Base-by-base conservation (phyloP, 768 basidiomycete genomes). In the Boletus reticuloceps region DNA sequence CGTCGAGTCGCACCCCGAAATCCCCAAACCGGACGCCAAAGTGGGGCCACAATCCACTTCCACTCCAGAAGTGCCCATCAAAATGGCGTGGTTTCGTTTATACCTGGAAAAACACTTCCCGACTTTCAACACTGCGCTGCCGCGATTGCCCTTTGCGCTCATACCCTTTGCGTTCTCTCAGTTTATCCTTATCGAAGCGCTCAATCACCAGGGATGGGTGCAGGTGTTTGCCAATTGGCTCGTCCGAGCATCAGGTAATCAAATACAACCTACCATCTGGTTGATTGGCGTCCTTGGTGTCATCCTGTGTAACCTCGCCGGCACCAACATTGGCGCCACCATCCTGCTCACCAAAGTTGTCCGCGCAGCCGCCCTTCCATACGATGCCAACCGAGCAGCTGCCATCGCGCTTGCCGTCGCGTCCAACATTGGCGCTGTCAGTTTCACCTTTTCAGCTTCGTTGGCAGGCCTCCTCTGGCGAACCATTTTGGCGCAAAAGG, bases 161-260 rank as follows among this genome's bases (percentile, higher is more conserved):
- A 75, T 97, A n/a, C 94, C 93, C 1, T 98, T 98, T 65, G 91
- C 94, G 1, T 94, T 98, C 66, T 86, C 88, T 1, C 93, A 95
- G 72, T 98, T 98, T 74, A 92, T 98, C 60, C 82, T 98, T 53
- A 93, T 96, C 56, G 89, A 95, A 66, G 89, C 80, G 0, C 79
- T 98, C 7, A 78, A 84, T 13, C 79, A 84, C 57, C 84, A 87
- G 55, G 93, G 93, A 27, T 98, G 95, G 94, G 91, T 96, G 10
- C 77, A 83, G 13, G 78, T 94, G 22, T 96, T 95, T 65, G 87
- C 84, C 0, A 61, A 61, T 4, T 91, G 91, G 89, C 76, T 86
- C 36, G 66, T 75, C 50, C 75, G 63, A 64, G 85, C 72, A 19
- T 76, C 77, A 0, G 54, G 58, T 2, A 63, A 72, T 0, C 59